A percentile compares a stretch with the other conserved stretches of the same genome.
These are phyloP conservation scores for Jatropha podagrica DNA, from an alignment of 441 rosid genomes.

Conservation along the genomic window DNA sequence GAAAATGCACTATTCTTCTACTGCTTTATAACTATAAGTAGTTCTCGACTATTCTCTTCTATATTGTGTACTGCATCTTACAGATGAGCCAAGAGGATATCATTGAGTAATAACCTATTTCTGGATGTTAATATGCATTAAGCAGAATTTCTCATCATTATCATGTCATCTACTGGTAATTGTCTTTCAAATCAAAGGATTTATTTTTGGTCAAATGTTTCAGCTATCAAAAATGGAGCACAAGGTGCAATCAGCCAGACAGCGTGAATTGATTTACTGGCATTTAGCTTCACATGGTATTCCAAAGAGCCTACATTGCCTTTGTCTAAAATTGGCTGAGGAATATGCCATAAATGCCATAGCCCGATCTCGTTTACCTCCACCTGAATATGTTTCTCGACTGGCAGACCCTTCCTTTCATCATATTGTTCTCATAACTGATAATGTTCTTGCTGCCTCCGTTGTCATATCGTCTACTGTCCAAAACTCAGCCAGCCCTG, in stretches of 20 bases:
- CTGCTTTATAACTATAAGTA: neutral
- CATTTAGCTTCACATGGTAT: conserved; percentile 90
- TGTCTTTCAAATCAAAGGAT: conserved; percentile 9
- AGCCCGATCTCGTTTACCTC: conserved; percentile 81
- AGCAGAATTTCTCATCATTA: neutral
- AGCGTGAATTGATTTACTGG: conserved; percentile 77
- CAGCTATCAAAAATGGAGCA: conserved; percentile 80
- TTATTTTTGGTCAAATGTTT: conserved; percentile 18
- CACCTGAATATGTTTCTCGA: conserved; percentile 69
- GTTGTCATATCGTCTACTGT: conserved; percentile 80
- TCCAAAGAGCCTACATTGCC: conserved; percentile 85
- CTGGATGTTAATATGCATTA: neutral
- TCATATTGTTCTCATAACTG: conserved; percentile 83
- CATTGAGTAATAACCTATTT: neutral
- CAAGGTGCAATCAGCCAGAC: conserved; percentile 64
- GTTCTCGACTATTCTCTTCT: neutral
- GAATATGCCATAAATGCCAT: conserved; percentile 83
- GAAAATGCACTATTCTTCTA: neutral
- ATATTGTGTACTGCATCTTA: neutral
- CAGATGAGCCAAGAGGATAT: neutral
- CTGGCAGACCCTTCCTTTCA: conserved; percentile 65
- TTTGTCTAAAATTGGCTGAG: conserved; percentile 81
- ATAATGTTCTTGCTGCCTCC: conserved; percentile 86
- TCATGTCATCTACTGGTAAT: neutral
- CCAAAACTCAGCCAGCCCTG: conserved; percentile 57